Conservation (phyloP, 2,329 filamentous ascomycete species). For the Colletotrichum endophyticum region DNA sequence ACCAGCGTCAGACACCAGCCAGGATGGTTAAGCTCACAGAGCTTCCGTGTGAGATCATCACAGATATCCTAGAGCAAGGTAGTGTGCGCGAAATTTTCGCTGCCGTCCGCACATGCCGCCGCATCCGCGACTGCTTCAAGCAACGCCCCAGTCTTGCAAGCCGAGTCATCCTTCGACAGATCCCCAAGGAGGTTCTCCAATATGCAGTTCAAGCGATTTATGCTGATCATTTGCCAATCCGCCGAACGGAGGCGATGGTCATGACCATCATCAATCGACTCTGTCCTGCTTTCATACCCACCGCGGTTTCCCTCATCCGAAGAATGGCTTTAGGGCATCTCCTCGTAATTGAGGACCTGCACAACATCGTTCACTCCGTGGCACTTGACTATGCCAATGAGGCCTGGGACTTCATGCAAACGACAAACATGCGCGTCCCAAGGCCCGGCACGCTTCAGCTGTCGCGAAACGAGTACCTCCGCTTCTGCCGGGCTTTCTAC, state of each 20-base stretch:
- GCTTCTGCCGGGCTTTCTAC: not conserved
- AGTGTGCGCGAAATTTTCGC: fast-evolving
- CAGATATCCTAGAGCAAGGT: fast-evolving
- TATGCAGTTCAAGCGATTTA: fast-evolving
- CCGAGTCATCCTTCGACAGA: fast-evolving
- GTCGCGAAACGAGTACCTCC: not conserved
- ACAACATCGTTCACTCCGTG: not conserved
- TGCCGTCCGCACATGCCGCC: fast-evolving
- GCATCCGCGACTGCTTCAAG: fast-evolving
- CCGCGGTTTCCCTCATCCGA: not conserved
- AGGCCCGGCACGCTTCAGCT: not conserved
- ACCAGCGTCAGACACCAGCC: not conserved
- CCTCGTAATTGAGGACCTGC: fast-evolving
- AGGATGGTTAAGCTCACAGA: not conserved
- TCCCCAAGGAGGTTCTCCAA: fast-evolving
- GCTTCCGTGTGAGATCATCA: not conserved
- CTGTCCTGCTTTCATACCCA: not conserved
- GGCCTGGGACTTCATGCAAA: not conserved
- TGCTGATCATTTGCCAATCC: not conserved
- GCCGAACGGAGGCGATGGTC: not conserved
- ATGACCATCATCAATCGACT: fast-evolving
- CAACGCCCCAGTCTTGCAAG: not conserved
- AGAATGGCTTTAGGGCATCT: fast-evolving
- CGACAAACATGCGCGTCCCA: not conserved
- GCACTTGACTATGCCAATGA: not conserved